A percentile compares a stretch with the other conserved stretches of the same genome.
These are phyloP conservation scores for Kitagawia praeruptora DNA, from an alignment of 129 eudicot genomes.

Conservation along the genomic window DNA sequence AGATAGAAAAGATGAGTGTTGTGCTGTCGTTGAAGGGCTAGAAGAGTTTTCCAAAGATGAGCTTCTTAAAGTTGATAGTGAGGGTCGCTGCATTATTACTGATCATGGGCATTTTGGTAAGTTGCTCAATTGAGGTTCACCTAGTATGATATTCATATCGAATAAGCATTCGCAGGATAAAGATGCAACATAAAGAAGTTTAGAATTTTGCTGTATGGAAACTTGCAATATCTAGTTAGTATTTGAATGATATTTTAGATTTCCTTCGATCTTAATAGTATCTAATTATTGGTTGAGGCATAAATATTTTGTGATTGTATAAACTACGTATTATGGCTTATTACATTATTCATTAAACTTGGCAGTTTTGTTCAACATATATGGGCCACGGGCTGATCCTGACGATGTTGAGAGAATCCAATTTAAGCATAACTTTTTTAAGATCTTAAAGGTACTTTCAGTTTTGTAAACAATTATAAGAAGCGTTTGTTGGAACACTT, in stretches of 20 bases:
- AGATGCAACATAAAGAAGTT: neutral
- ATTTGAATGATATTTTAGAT: neutral
- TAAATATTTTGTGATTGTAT: neutral
- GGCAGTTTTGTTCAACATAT: constrained; percentile 89
- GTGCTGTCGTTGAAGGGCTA: constrained; percentile 43
- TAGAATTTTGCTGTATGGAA: neutral
- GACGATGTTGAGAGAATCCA: constrained; percentile 80
- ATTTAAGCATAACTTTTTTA: constrained; percentile 68
- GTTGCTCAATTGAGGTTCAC: constrained; percentile 13
- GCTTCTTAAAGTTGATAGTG: constrained; percentile 77
- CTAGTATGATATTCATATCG: neutral
- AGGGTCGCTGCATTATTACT: constrained; percentile 92
- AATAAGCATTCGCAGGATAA: neutral
- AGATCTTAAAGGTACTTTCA: constrained; percentile 59
- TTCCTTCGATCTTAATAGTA: neutral
- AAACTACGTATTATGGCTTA: neutral
- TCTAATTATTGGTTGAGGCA: neutral
- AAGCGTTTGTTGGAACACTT: neutral
- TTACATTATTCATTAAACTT: neutral
- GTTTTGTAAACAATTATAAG: neutral
- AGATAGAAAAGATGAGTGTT: constrained; percentile 27
- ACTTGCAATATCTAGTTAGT: constrained; percentile 4
- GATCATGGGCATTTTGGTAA: constrained; percentile 97
- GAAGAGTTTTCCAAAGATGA: constrained; percentile 59
- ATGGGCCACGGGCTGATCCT: constrained; percentile 82